phyloP scores from a whole-genome alignment of 106 monocot genomes.

The Amphibolis antarctica region DNA sequence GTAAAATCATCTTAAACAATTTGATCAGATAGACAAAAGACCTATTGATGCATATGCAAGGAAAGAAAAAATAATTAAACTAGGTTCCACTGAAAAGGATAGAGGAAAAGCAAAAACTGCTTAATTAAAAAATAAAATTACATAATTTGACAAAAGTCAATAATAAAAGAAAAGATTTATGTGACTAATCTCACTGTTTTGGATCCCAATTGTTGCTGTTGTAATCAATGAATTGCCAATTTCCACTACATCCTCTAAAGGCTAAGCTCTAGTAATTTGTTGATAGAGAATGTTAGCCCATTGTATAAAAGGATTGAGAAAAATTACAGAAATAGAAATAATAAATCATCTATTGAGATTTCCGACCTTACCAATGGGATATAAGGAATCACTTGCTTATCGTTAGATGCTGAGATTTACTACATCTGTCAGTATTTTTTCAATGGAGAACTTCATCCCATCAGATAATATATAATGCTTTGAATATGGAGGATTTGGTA shows the following conservation, averaged over 20 bases:
- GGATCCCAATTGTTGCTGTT: too few species aligned
- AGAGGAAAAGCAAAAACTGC: too few species aligned
- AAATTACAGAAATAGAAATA: constrained; percentile 14
- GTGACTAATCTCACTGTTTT: too few species aligned
- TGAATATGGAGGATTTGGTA: constrained; percentile 20
- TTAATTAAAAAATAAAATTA: too few species aligned
- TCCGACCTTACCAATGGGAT: constrained; percentile 43
- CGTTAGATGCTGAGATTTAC: constrained; percentile 34
- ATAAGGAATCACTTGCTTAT: constrained; percentile 33
- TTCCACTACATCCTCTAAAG: too few species aligned
- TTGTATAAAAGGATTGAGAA: constrained; percentile 21
- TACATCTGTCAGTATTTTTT: constrained; percentile 47
- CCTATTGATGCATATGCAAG: too few species aligned
- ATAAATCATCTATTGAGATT: constrained; percentile 30
- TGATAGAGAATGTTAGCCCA: constrained; percentile 36
- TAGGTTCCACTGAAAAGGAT: too few species aligned
- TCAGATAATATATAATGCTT: constrained; percentile 16
- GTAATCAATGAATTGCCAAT: constrained; percentile 17
- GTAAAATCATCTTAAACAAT: too few species aligned
- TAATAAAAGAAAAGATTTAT: too few species aligned
- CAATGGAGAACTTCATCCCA: constrained; percentile 38
- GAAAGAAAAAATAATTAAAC: too few species aligned
- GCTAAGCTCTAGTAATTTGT: constrained; percentile 48
- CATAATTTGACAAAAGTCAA: too few species aligned
- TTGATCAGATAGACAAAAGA: too few species aligned